A percentile compares a stretch with the other conserved stretches of the same genome.
Conservation (phyloP, 305 asterid genomes). For the Coffea humblotiana region DNA sequence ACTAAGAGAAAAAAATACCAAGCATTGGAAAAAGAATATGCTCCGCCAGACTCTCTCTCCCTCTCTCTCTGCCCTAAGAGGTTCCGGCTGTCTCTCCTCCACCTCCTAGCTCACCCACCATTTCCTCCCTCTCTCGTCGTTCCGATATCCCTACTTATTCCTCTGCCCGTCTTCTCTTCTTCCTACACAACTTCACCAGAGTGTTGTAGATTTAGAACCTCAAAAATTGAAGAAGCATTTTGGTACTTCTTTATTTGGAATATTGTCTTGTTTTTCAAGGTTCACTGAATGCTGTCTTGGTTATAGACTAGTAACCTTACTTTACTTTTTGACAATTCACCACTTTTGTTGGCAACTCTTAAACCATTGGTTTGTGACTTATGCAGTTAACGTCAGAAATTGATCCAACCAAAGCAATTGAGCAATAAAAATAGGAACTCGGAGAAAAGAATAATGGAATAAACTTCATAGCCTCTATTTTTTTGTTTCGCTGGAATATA, state of each 20-base stretch:
- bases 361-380: too few species aligned
- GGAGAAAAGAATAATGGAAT: slow-evolving; percentile 75
- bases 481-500: too few species aligned
- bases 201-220: background rate
- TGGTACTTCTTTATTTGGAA: too few species aligned
- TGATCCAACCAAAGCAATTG: background rate
- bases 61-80: background rate
- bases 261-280: too few species aligned
- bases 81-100: background rate
- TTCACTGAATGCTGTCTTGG: background rate
- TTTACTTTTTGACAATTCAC: too few species aligned
- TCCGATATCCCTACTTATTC: background rate
- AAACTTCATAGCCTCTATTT: too few species aligned
- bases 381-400: too few species aligned
- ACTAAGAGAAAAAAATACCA: too few species aligned
- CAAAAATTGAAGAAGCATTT: background rate
- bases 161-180: background rate
- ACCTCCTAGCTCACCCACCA: background rate
- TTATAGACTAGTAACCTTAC: too few species aligned
- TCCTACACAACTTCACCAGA: background rate
- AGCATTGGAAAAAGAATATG: background rate
- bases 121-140: background rate
- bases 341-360: too few species aligned
- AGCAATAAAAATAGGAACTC: slow-evolving; percentile 42
- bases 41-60: background rate